Evolutionary conservation across 2,329 filamentous ascomycete genomes (phyloP), one percentile per base, ranked within the genome.

Genomic region (Phialemonium atrogriseum): DNA sequence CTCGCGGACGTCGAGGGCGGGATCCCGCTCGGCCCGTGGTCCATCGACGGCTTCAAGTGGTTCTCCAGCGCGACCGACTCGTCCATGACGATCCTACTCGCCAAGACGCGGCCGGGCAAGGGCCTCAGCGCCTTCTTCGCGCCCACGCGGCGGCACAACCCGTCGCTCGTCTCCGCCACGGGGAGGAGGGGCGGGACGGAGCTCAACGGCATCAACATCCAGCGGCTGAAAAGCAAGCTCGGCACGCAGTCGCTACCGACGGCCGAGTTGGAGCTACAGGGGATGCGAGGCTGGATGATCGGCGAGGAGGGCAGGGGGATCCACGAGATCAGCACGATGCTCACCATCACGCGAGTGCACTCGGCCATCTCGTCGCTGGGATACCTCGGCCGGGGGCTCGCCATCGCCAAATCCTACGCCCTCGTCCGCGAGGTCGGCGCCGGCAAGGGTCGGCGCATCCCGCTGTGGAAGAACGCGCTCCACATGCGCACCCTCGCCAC

Each of bases 191-290:
- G 55, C 10, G 39, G 45, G 6, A 60, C 54, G 3, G 65, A 71
- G 32, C 62, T 79, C 9, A 86, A 86, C 46, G 80, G 81, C 3
- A 62, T 86, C 7, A 62, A 62, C 7, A 81, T 85, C 40, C 73
- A 79, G 35, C 67, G 80, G 0, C 59, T 87, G 11, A 86, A 87
- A 56, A 72, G 73, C 51, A 87, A 86, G 47, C 64, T 83, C 4
- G 82, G 81, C 16, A 86, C 80, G 0, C 72, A 72, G 27, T 65
- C 76, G 1, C 59, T 87, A 0, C 80, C 82, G 0, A 86, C 82
- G 0, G 82, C 80, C 0, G 81, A 87, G 50, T 65, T 87, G 1
- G 77, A 80, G 37, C 62, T 83, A 3, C 59, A 66, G 11, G 66
- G 61, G n/a, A 73, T 74, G 64, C 68, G 77, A 3, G 77, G 61